phyloP scores from a whole-genome alignment of 345 rosid species.

The Euclidium syriacum region DNA sequence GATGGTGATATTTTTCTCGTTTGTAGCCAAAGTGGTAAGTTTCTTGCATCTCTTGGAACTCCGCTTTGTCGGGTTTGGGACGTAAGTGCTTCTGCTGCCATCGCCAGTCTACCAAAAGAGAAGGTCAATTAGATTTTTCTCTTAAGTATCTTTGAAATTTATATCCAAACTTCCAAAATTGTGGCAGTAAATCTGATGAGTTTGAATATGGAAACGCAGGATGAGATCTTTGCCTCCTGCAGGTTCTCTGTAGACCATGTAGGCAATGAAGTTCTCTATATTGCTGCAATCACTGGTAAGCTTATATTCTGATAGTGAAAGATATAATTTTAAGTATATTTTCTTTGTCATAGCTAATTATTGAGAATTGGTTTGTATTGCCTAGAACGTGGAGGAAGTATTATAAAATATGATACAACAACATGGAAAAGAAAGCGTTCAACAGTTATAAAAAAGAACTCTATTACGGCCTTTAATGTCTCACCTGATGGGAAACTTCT shows the following conservation, averaged over 20 bases:
- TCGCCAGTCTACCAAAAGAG: constrained; percentile 60
- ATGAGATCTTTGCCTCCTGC: constrained; percentile 73
- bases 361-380: neutral
- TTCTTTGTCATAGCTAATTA: neutral
- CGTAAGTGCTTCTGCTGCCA: constrained; percentile 43
- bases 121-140: constrained; percentile 35
- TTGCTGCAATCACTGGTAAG: constrained; percentile 77
- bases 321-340: neutral
- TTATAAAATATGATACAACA: constrained; percentile 67
- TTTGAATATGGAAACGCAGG: constrained; percentile 40
- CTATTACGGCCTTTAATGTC: constrained; percentile 66
- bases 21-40: constrained; percentile 77
- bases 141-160: neutral
- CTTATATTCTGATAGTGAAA: neutral
- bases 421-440: constrained; percentile 56
- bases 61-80: constrained; percentile 93
- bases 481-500: constrained; percentile 78
- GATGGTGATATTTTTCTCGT: constrained; percentile 12
- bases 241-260: constrained; percentile 57
- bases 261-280: constrained; percentile 46
- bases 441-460: constrained; percentile 47
- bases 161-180: neutral
- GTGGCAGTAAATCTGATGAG: constrained; percentile 15
- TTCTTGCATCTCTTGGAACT: constrained; percentile 72
- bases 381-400: constrained; percentile 62